Conservation (phyloP, 2,329 filamentous ascomycete species). For the Knoxdaviesia capensis region DNA sequence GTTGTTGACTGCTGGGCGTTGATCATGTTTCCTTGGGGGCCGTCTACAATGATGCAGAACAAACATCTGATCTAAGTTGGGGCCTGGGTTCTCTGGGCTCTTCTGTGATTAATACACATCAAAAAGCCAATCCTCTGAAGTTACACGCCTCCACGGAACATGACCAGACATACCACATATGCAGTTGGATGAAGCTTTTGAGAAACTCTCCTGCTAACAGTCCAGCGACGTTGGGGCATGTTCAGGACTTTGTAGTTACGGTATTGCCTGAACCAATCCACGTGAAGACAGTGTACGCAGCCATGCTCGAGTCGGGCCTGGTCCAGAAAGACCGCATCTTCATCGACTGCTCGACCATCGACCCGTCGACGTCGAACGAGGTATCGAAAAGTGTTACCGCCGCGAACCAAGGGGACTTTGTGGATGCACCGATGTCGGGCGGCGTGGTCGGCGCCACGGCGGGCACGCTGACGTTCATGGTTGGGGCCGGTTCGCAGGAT, state of each 20-base stretch:
- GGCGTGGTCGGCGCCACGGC: conserved; percentile 81
- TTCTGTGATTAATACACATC: conserved; percentile 39
- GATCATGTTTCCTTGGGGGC: conserved; percentile 10
- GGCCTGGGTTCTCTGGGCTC: conserved; percentile 26
- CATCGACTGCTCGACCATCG: conserved; percentile 94
- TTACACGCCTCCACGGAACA: too few species aligned
- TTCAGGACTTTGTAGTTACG: conserved; percentile 67
- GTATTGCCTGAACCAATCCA: conserved; percentile 79
- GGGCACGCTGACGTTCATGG: conserved; percentile 88
- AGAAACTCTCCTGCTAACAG: too few species aligned
- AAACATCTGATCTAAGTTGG: conserved; percentile 53
- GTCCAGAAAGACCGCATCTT: conserved; percentile 49
- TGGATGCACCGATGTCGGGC: conserved; percentile 93
- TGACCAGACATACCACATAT: too few species aligned
- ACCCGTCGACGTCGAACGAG: conserved; percentile 62
- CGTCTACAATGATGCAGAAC: too few species aligned
- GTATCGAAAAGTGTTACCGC: conserved; percentile 50
- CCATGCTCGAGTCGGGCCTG: conserved; percentile 42
- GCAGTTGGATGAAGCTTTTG: too few species aligned
- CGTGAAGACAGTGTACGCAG: conserved; percentile 62
- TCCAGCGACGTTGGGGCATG: too few species aligned
- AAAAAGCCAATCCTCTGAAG: conserved; percentile 60
- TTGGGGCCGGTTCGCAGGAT: conserved; percentile 36
- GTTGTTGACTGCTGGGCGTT: too few species aligned
- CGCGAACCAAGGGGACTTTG: conserved; percentile 52